These are phyloP conservation scores for Elsinoe necatrix DNA, from an alignment of 2,329 filamentous ascomycete species.

Conservation along the genomic window DNA sequence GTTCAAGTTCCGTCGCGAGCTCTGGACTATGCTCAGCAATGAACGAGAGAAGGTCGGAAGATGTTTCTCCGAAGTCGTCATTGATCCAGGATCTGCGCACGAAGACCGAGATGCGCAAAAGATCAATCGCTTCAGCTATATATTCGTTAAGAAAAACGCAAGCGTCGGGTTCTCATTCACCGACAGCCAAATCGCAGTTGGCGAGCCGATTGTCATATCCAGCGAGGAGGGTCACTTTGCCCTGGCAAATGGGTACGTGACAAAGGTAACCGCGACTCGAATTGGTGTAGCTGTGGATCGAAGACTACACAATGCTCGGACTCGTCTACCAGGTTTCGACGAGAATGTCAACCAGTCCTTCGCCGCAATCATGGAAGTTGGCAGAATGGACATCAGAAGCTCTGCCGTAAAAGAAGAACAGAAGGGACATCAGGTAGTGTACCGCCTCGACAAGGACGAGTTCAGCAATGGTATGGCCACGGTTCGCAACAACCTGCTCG, in stretches of 20 bases:
- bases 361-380: conserved; percentile 82
- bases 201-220: conserved; percentile 92
- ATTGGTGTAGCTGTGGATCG: conserved; percentile 89
- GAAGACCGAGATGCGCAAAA: conserved; percentile 58
- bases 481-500: conserved; percentile 86
- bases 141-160: conserved; percentile 61
- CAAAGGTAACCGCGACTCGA: conserved; percentile 61
- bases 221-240: conserved; percentile 94
- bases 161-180: conserved; percentile 66
- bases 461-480: conserved; percentile 97
- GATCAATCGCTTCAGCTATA: conserved; percentile 88
- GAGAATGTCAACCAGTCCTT: conserved; percentile 73
- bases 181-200: conserved; percentile 77
- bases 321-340: conserved; percentile 67
- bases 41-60: conserved; percentile 82
- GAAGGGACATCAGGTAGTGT: conserved; percentile 51
- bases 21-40: conserved; percentile 90
- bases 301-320: conserved; percentile 75
- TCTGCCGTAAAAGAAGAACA: conserved; percentile 15
- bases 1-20: conserved; percentile 75
- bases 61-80: conserved; percentile 80
- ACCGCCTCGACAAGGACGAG: conserved; percentile 92
- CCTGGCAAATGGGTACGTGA: conserved; percentile 83
- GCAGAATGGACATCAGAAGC: conserved; percentile 38
- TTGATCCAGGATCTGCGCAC: conserved; percentile 65